A percentile compares a stretch with the other conserved stretches of the same genome.
Evolutionary conservation across 2,329 filamentous ascomycete genomes (phyloP).

Genomic region (Colletotrichum euphorbiae): DNA sequence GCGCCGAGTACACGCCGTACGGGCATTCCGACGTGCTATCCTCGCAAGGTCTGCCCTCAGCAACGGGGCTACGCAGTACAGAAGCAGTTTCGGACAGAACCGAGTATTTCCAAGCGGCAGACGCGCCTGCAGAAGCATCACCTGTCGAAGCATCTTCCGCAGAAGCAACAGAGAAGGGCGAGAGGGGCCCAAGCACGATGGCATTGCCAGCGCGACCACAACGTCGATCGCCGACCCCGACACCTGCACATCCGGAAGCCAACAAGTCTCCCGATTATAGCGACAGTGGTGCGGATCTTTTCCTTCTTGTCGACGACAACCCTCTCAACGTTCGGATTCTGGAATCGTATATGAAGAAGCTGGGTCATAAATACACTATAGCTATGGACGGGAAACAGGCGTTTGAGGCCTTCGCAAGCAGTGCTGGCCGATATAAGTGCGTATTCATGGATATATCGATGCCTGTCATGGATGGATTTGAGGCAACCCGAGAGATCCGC

Average conservation of each 20-base stretch:
- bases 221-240: background rate
- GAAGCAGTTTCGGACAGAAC: background rate
- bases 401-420: constrained; percentile 45
- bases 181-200: background rate
- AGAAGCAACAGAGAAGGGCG: background rate
- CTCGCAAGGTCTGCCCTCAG: background rate
- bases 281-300: background rate
- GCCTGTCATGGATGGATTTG: constrained; percentile 67
- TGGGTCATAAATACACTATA: constrained; percentile 45
- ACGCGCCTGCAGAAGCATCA: background rate
- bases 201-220: background rate
- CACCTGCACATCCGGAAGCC: background rate
- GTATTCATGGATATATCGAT: constrained; percentile 65
- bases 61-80: background rate
- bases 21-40: background rate
- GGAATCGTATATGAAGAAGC: constrained; percentile 50
- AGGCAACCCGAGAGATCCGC: constrained; percentile 62
- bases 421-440: constrained; percentile 44
- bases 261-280: background rate
- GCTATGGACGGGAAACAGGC: constrained; percentile 52
- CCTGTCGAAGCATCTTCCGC: too few species aligned
- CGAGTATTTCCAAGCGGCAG: background rate
- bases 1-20: background rate
- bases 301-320: constrained; percentile 57
- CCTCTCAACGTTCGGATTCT: constrained; percentile 53